phyloP scores from a whole-genome alignment of 192 early-diverging fungal species.

The Coemansia sp. region DNA sequence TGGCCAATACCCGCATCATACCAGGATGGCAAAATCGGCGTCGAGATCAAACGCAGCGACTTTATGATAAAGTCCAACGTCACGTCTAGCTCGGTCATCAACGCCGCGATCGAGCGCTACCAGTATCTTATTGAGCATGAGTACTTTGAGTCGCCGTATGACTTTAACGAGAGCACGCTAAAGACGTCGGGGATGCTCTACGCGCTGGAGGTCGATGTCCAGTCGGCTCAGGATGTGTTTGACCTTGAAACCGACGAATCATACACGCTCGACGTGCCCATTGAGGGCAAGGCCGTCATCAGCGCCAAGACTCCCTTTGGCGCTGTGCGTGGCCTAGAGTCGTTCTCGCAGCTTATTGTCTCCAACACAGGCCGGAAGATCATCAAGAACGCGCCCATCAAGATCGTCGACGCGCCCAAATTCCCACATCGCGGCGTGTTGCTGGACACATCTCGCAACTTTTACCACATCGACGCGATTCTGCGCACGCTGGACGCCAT shows the following conservation, averaged over 20 bases:
- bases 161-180: slow-evolving; percentile 48
- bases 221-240: slow-evolving; percentile 54
- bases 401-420: slow-evolving; percentile 64
- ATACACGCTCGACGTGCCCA: slow-evolving; percentile 65
- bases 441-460: slow-evolving; percentile 74
- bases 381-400: slow-evolving; percentile 61
- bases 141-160: slow-evolving; percentile 58
- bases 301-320: slow-evolving; percentile 66
- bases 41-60: slow-evolving; percentile 58
- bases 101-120: slow-evolving; percentile 62
- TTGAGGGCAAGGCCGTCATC: slow-evolving; percentile 58
- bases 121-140: slow-evolving; percentile 59
- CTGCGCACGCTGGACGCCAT: slow-evolving; percentile 67
- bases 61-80: slow-evolving; percentile 66
- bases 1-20: slow-evolving; percentile 45
- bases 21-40: slow-evolving; percentile 50
- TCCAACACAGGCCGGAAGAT: slow-evolving; percentile 54
- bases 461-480: slow-evolving; percentile 63
- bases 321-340: slow-evolving; percentile 72
- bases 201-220: slow-evolving; percentile 52
- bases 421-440: slow-evolving; percentile 72
- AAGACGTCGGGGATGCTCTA: slow-evolving; percentile 44
- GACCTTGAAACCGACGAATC: slow-evolving; percentile 69
- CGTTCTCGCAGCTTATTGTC: slow-evolving; percentile 75
- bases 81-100: slow-evolving; percentile 58